These are phyloP conservation scores for Raddia distichophylla DNA, from an alignment of 176 grass and related monocot species.

Conservation along the genomic window DNA sequence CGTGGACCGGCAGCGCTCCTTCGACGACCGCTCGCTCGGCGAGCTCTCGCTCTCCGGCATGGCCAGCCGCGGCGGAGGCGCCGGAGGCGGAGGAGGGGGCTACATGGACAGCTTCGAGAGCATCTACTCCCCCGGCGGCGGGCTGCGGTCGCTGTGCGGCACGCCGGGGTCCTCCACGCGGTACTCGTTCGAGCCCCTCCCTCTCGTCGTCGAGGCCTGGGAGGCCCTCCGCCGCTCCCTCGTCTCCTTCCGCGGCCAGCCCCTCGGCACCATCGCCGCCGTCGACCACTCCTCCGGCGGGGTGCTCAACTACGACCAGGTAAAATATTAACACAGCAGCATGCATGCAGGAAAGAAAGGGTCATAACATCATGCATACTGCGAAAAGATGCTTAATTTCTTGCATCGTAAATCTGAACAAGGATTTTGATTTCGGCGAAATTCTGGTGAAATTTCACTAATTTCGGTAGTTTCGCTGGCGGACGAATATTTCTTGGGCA, in stretches of 20 bases:
- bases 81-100: slow-evolving; percentile 3
- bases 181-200: slow-evolving; percentile 81
- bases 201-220: slow-evolving; percentile 81
- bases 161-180: slow-evolving; percentile 66
- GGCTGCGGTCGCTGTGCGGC: slow-evolving; percentile 53
- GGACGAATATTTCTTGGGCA: no score
- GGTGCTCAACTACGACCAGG: slow-evolving; percentile 96
- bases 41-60: slow-evolving; percentile 58
- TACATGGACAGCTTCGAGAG: slow-evolving; percentile 58
- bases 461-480: no score
- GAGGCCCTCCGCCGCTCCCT: slow-evolving; percentile 71
- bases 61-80: slow-evolving; percentile 1
- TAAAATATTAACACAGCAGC: background rate
- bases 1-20: slow-evolving; percentile 85
- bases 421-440: no score
- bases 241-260: slow-evolving; percentile 72
- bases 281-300: slow-evolving; percentile 78
- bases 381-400: background rate
- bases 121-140: slow-evolving; percentile 70
- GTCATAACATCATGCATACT: background rate
- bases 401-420: background rate
- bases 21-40: slow-evolving; percentile 72
- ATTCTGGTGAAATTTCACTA: no score
- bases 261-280: slow-evolving; percentile 87
- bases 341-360: background rate